Percentiles rank a stretch among this genome's conserved stretches.
These are phyloP conservation scores for Trametes gibbosa DNA, from an alignment of 768 basidiomycete genomes.

Conservation along the genomic window DNA sequence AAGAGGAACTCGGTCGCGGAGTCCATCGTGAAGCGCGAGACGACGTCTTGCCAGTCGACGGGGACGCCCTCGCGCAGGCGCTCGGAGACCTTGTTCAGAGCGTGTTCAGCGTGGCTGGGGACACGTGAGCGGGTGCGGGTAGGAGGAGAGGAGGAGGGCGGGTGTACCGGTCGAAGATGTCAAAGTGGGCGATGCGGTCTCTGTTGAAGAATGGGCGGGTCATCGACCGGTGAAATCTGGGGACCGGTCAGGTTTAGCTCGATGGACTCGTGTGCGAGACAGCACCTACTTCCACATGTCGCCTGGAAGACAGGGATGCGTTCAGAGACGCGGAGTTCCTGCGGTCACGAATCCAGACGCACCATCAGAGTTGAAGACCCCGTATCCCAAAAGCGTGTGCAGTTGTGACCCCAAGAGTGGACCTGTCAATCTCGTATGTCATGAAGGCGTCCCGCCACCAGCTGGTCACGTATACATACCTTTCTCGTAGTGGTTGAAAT, in stretches of 20 bases:
- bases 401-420: constrained; percentile 21
- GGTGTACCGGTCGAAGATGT: constrained; percentile 23
- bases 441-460: constrained; percentile 11
- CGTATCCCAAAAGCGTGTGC: constrained; percentile 46
- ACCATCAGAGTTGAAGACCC: constrained; percentile 62
- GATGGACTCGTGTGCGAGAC: not conserved
- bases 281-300: constrained; percentile 62
- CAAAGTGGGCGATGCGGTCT: constrained; percentile 28
- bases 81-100: constrained; percentile 41
- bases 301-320: constrained; percentile 34
- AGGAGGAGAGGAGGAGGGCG: not conserved
- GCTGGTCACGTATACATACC: constrained; percentile 27
- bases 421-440: constrained; percentile 17
- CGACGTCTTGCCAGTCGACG: constrained; percentile 40
- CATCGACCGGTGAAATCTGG: constrained; percentile 62
- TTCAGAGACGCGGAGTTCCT: not conserved
- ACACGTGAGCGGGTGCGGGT: not conserved
- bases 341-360: not conserved
- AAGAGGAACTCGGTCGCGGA: constrained; percentile 34
- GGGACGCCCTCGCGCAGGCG: constrained; percentile 46
- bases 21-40: constrained; percentile 30
- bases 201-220: constrained; percentile 64
- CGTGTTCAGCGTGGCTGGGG: constrained; percentile 20
- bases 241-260: not conserved
- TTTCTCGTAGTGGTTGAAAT: constrained; percentile 44